Conservation (phyloP, 2,329 filamentous ascomycete species). For the Hypoxylon sp. region DNA sequence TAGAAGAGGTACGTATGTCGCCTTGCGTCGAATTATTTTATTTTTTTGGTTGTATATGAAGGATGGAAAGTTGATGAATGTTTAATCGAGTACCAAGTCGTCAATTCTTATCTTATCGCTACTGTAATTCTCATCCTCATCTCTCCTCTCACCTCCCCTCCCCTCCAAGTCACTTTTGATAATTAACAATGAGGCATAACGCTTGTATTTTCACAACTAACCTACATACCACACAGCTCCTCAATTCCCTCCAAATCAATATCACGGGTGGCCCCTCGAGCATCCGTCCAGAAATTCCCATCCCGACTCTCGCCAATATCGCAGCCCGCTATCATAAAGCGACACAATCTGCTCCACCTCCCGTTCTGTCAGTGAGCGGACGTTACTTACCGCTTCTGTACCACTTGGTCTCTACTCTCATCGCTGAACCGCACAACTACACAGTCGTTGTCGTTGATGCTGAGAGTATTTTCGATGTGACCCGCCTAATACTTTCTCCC, state of each 20-base stretch:
- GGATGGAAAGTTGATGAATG: conserved; percentile 14
- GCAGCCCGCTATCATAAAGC: conserved; percentile 63
- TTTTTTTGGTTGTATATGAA: conserved; percentile 7
- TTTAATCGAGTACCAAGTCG: conserved; percentile 24
- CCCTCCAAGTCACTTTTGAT: conserved; percentile 2
- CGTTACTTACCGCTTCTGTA: conserved; percentile 70
- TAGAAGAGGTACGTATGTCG: conserved; percentile 69
- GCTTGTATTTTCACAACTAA: conserved; percentile 21
- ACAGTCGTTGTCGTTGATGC: conserved; percentile 70
- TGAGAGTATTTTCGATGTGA: conserved; percentile 69
- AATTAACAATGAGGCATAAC: conserved; percentile 17
- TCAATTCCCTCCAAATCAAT: conserved; percentile 42
- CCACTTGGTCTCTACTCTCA: conserved; percentile 66
- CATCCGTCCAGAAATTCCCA: conserved; percentile 52
- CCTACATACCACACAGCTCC: conserved; percentile 42
- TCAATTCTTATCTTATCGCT: conserved; percentile 52
- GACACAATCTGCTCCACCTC: conserved; percentile 61
- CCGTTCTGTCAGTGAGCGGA: conserved; percentile 65
- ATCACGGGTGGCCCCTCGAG: conserved; percentile 31
- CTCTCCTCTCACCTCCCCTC: not conserved
- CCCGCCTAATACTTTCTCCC: conserved; percentile 57
- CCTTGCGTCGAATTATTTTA: conserved; percentile 6
- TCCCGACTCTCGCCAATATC: conserved; percentile 65
- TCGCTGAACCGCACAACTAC: conserved; percentile 64
- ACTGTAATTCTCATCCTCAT: conserved; percentile 5